Base-by-base conservation (phyloP, 2,329 filamentous ascomycete genomes). In the Orbilia javanica region DNA sequence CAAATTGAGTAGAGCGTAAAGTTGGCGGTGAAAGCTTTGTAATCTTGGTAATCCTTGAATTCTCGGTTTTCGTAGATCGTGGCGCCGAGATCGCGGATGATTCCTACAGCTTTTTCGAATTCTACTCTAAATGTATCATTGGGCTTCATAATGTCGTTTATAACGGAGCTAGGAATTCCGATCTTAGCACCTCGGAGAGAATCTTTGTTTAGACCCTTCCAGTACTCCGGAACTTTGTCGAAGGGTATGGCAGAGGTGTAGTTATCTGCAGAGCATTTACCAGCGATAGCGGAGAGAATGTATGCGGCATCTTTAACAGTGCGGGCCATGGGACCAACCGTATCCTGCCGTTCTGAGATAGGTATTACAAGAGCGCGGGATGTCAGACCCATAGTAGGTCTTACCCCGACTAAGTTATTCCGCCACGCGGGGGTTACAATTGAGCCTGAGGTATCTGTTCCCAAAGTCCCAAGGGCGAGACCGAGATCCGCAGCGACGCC, bases 281-380 rank as follows among this genome's bases (percentile, higher is more conserved):
- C 91, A 71, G 90, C 90, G 50, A 93, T 93, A 13, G 87, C 89
- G 80, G 93, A 89, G 0, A 93, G 86, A 0, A 86, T 88, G 69
- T 90, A 89, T 0, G 88, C 87, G 0, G 90, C 91, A 81, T 94
- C 92, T n/a, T 86, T 85, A 5, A 94, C 89, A 0, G 89, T 92
- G 20, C 88, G 88, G 0, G 88, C 90, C 81, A 94, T 89, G 0
- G 87, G 85, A 1, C 92, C 92, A 0, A 93, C 88, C 0, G 88
- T 90, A 81, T 94, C 92, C 81, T 92, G 90, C 81, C 92, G 88
- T 70, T 88, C 85, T 10, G 87, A 88, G 22, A 93, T 89, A 0
- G 91, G 91, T 10, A 93, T 88, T 0, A 92, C 90, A 3, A 91
- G 85, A 75, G 87, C 84, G 13, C 89, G 85, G 0, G 88, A 90